phyloP scores from a whole-genome alignment of 495 filamentous ascomycete genomes.

The Penicillium fimorum region DNA sequence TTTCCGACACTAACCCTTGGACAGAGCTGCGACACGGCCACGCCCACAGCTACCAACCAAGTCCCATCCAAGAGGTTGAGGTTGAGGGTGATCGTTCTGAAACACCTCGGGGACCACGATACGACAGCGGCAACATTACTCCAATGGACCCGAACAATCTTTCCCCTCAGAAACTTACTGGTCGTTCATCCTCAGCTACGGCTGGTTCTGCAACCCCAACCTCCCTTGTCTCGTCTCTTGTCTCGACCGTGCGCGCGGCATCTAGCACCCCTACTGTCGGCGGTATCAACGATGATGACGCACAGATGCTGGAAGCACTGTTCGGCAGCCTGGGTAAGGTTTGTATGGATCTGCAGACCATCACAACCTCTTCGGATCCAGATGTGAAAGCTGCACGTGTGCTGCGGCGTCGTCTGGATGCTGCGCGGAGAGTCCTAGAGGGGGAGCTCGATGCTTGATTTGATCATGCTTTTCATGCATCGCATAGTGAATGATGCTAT shows the following conservation, averaged over 20 bases:
- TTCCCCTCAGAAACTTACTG: constrained; percentile 10
- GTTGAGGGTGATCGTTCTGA: constrained; percentile 20
- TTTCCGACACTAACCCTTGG: not conserved
- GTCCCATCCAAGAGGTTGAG: constrained; percentile 7
- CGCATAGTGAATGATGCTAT: constrained; percentile 10
- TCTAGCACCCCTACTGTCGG: constrained; percentile 36
- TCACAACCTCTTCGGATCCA: constrained; percentile 41
- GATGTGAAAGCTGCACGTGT: constrained; percentile 60
- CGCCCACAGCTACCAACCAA: constrained; percentile 17
- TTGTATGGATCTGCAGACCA: constrained; percentile 64
- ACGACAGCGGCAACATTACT: constrained; percentile 5
- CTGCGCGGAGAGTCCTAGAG: constrained; percentile 68
- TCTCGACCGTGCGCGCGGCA: constrained; percentile 43
- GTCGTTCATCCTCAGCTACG: constrained; percentile 32
- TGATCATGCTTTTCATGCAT: constrained; percentile 3
- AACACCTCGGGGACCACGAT: constrained; percentile 19
- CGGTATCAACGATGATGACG: constrained; percentile 64
- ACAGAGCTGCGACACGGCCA: constrained; percentile 33
- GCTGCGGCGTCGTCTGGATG: constrained; percentile 68
- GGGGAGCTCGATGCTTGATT: constrained; percentile 52
- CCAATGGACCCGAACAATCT: not conserved
- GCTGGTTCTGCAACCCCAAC: constrained; percentile 38
- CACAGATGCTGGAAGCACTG: constrained; percentile 71
- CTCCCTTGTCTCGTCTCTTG: constrained; percentile 37
- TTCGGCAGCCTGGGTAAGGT: constrained; percentile 71